Evolutionary conservation across 352 stramenopile species (phyloP), one percentile per base, ranked within the genome.

Genomic region (Pythium sukuiense): DNA sequence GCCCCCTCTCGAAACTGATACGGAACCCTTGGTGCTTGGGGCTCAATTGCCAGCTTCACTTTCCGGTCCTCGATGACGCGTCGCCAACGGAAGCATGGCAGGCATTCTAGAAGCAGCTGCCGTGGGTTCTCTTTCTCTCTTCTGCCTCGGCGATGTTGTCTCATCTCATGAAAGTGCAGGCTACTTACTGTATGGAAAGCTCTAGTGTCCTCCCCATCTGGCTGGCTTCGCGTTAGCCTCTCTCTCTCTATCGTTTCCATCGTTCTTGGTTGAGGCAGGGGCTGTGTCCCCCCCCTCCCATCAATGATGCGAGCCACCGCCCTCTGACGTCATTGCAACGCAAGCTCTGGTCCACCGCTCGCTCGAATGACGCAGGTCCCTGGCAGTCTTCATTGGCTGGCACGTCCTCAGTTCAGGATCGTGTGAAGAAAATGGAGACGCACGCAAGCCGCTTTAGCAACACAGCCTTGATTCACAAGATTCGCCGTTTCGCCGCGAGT

Each of bases 91-190:
- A 33, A 27, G 35, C 26, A 13, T 52, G 35, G 20, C 55, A 14
- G 8, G 37, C 41, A 24, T 66, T 66, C 60, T 60, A 24, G 37
- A 54, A 66, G 49, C 49, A 66, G 60, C 60, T 66, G 60, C 33
- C 29, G 35, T 49, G 24, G 7, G 14, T 62, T 50, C 35, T 53
- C 60, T 53, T 46, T 52, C 45, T 52, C 45, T 52, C 16, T 29
- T 52, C 18, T 52, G 45, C 45, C 16, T 52, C 5, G 20, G 14
- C 2, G 18, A 24, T n/a, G 4, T 52, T 52, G 45, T 52, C 45
- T 52, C 45, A 52, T 52, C 35, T 43, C 35, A 43, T 43, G 32
- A 24, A 24, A 6, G 32, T 37, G 0, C 8, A 43, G 35, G 11
- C 8, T 16, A 0, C 4, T 7, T 43, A 43, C 4, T 16, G 35